Percentiles rank a stretch among this genome's conserved stretches.
phyloP scores from a whole-genome alignment of 1,139 yeast genomes.

The Candida sp. region DNA sequence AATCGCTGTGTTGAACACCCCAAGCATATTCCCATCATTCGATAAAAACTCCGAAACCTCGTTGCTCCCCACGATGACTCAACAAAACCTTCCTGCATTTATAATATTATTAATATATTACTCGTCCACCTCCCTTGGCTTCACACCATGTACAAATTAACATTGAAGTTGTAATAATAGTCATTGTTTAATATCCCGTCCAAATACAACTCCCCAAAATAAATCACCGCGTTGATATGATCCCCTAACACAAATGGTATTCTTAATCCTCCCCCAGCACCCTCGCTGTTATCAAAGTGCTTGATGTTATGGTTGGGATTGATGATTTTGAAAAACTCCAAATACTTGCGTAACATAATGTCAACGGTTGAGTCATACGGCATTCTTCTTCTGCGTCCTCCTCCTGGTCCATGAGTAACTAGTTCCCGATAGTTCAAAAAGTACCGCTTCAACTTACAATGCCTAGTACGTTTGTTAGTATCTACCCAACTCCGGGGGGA shows the following conservation, averaged over 20 bases:
- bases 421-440: conserved; percentile 7
- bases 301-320: conserved; percentile 6
- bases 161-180: conserved; percentile 12
- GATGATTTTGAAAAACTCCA: conserved; percentile 13
- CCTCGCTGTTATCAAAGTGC: background rate
- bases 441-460: conserved; percentile 10
- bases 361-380: conserved; percentile 9
- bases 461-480: conserved; percentile 7
- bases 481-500: background rate
- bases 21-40: background rate
- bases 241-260: conserved; percentile 9
- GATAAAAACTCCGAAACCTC: background rate
- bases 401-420: background rate
- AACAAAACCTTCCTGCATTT: background rate
- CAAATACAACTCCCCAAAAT: conserved; percentile 8
- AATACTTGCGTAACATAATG: conserved; percentile 13
- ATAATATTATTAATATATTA: background rate
- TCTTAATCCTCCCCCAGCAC: background rate
- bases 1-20: background rate
- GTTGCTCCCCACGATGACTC: background rate
- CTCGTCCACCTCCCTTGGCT: background rate
- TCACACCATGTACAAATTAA: conserved; percentile 12
- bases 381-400: background rate
- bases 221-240: conserved; percentile 9
- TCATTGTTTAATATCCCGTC: conserved; percentile 6